Conservation (phyloP, 1,284 basidiomycete species). For the Ustilago shanxiensis region DNA sequence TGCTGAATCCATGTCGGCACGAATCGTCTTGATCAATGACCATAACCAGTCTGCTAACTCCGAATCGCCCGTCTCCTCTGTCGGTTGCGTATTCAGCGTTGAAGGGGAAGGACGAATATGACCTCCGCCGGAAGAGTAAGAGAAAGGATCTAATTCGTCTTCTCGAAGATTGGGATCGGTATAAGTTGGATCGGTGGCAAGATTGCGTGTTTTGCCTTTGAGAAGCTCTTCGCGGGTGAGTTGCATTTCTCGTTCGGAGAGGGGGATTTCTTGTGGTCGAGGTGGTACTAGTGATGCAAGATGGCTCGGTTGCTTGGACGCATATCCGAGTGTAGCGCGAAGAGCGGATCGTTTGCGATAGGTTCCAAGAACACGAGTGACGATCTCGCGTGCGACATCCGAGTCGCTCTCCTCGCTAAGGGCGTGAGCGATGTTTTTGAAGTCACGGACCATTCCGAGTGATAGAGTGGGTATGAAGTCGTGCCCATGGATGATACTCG, state of each 20-base stretch:
- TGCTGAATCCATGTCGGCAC: conserved; percentile 55
- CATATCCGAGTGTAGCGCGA: conserved; percentile 17
- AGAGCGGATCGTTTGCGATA: conserved; percentile 59
- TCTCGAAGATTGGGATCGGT: conserved; percentile 49
- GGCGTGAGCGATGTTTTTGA: conserved; percentile 72
- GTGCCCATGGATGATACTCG: conserved; percentile 71
- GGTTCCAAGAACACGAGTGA: conserved; percentile 71
- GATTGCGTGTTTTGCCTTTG: conserved; percentile 56
- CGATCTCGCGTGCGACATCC: conserved; percentile 72
- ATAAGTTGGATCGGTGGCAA: conserved; percentile 53
- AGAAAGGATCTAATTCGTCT: conserved; percentile 46
- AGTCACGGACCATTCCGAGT: conserved; percentile 72
- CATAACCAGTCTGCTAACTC: conserved; percentile 63
- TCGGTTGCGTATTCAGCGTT: neutral
- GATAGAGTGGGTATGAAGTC: conserved; percentile 71
- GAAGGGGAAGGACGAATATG: conserved; percentile 16
- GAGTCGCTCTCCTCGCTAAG: conserved; percentile 55
- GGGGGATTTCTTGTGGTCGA: conserved; percentile 46
- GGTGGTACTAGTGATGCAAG: conserved; percentile 31
- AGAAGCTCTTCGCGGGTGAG: conserved; percentile 50
- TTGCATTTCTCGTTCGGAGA: conserved; percentile 42
- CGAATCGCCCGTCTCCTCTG: conserved; percentile 21
- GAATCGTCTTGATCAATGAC: conserved; percentile 65
- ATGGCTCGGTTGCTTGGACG: conserved; percentile 25
- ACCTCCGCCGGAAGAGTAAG: conserved; percentile 45